Evolutionary conservation across 371 early-diverging fungal genomes (phyloP).

Genomic region (Mucor indicus): DNA sequence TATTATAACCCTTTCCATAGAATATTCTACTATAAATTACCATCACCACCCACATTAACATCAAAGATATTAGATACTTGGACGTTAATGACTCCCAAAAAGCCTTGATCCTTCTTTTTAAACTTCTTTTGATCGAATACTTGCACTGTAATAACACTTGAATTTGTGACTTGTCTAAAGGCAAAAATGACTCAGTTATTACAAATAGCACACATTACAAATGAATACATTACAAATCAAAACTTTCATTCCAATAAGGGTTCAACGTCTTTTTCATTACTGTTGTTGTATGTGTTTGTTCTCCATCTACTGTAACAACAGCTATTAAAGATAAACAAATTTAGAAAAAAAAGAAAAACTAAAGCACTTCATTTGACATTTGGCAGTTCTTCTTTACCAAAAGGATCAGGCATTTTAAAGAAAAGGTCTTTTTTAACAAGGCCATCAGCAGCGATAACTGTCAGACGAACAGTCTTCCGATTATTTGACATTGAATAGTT

Average conservation of each 20-base stretch:
- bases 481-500: conserved; percentile 3
- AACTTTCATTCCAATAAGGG: conserved; percentile 83
- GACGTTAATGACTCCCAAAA: conserved; percentile 90
- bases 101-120: conserved; percentile 93
- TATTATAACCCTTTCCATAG: too few relatives aligned
- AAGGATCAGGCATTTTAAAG: conserved; percentile 50
- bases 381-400: conserved; percentile 66
- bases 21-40: too few relatives aligned
- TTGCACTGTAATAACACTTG: conserved; percentile 86
- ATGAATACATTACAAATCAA: conserved; percentile 48
- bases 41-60: conserved; percentile 66
- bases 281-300: conserved; percentile 78
- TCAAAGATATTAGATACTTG: conserved; percentile 81
- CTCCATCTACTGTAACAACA: conserved; percentile 88
- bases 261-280: conserved; percentile 75
- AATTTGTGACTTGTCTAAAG: conserved; percentile 64
- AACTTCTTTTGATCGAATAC: conserved; percentile 96
- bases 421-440: conserved; percentile 89
- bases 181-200: not conserved
- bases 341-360: not conserved
- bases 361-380: not conserved
- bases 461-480: conserved; percentile 40
- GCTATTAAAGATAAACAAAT: conserved; percentile 45
- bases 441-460: conserved; percentile 90
- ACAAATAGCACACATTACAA: not conserved